phyloP scores from a whole-genome alignment of 2,329 filamentous ascomycete species.

The Cucurbitaria berberidis region DNA sequence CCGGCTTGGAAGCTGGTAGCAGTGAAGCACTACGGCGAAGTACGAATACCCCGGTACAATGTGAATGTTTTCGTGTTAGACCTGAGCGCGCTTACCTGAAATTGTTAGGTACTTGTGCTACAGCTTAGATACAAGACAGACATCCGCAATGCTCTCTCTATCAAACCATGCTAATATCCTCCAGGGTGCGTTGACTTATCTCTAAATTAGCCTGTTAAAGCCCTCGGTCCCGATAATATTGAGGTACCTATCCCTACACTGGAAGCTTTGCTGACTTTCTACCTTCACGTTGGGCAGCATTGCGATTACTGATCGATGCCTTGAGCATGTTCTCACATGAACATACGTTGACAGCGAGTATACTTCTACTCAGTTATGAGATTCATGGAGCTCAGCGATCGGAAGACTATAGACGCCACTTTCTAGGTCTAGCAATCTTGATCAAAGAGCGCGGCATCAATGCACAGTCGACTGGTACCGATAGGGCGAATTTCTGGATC shows the following conservation, averaged over 20 bases:
- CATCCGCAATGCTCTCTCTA: background rate
- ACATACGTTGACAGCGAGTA: conserved; percentile 41
- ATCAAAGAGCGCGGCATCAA: conserved; percentile 38
- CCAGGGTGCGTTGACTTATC: background rate
- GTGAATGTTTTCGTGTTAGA: background rate
- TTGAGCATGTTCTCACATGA: conserved; percentile 34
- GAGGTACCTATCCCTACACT: background rate
- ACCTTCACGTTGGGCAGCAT: conserved; percentile 4
- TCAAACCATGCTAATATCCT: background rate
- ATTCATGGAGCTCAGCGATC: conserved; percentile 33
- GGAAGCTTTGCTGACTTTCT: background rate
- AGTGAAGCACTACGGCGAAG: conserved; percentile 37
- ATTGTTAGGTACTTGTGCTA: background rate
- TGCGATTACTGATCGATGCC: conserved; percentile 38
- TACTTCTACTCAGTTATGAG: conserved; percentile 45
- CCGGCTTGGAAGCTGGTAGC: conserved; percentile 40
- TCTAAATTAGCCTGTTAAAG: background rate
- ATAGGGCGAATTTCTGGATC: conserved; percentile 46
- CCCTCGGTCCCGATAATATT: background rate
- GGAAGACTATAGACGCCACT: conserved; percentile 40
- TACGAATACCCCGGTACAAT: background rate
- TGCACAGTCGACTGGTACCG: conserved; percentile 35
- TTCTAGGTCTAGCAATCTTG: conserved; percentile 39
- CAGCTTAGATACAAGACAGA: background rate
- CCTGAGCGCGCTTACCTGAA: background rate